These are phyloP conservation scores for Cryphonectria parasitica DNA, from an alignment of 2,329 filamentous ascomycete species.

Conservation along the genomic window DNA sequence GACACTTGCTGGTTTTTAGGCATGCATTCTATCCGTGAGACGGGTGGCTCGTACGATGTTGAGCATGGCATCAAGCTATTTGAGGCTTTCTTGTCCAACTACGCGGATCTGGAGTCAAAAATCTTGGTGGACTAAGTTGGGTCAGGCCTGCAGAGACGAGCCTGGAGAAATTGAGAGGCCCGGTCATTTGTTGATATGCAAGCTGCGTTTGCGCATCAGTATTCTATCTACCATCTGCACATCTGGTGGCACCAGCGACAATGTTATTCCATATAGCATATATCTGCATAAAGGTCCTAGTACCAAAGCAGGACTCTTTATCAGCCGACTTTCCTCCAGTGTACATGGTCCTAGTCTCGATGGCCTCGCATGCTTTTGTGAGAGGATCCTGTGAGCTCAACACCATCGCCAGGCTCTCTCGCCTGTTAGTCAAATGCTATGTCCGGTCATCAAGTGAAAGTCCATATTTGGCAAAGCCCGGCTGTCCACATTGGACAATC, in stretches of 20 bases:
- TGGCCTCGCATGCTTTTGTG: too few relatives aligned
- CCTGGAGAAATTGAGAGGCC: not conserved
- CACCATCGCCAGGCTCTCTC: too few relatives aligned
- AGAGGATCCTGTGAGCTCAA: too few relatives aligned
- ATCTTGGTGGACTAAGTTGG: slow-evolving; percentile 75
- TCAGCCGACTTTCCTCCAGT: too few relatives aligned
- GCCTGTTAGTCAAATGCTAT: too few relatives aligned
- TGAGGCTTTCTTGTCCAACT: slow-evolving; percentile 83
- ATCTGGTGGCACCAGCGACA: not conserved
- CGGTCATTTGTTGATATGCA: not conserved
- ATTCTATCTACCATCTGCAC: not conserved
- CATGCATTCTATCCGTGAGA: slow-evolving; percentile 98
- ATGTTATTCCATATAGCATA: not conserved
- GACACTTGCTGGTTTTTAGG: slow-evolving; percentile 36
- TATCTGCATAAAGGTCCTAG: not conserved
- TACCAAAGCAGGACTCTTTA: not conserved
- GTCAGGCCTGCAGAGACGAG: not conserved
- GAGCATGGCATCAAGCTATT: slow-evolving; percentile 86
- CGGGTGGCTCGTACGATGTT: slow-evolving; percentile 84
- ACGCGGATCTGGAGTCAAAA: slow-evolving; percentile 78
- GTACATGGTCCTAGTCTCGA: too few relatives aligned
- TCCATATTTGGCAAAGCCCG: too few relatives aligned
- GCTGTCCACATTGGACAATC: too few relatives aligned
- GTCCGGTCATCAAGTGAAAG: too few relatives aligned
- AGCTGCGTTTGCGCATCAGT: not conserved